Percentiles rank a stretch among this genome's conserved stretches.
Conservation (phyloP, 768 basidiomycete species). For the Xanthoconium purpureum region DNA sequence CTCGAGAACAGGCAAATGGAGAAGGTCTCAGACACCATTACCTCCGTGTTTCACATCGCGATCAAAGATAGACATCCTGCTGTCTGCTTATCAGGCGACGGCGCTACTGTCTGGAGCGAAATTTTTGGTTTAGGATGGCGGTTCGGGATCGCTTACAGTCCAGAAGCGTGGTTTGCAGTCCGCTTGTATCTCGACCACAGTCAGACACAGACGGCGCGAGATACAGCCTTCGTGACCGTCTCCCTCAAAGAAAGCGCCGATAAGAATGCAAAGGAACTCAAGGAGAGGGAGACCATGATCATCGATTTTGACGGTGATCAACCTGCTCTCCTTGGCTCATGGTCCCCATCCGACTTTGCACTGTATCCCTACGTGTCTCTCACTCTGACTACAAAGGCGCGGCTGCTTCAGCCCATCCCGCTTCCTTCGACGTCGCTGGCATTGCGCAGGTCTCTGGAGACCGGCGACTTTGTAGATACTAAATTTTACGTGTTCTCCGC, state of each 20-base stretch:
- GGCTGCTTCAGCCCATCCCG: constrained; percentile 1
- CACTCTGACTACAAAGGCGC: constrained; percentile 19
- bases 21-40: constrained; percentile 24
- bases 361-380: constrained; percentile 22
- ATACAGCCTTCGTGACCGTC: constrained; percentile 14
- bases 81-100: constrained; percentile 7
- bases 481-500: constrained; percentile 30
- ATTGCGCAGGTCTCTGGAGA: constrained; percentile 22
- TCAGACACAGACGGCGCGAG: constrained; percentile 18
- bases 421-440: constrained; percentile 17
- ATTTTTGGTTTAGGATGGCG: constrained; percentile 30
- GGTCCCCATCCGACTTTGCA: constrained; percentile 10
- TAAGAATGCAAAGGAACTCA: constrained; percentile 2
- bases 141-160: constrained; percentile 20
- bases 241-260: constrained; percentile 5
- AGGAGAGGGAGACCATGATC: constrained; percentile 19
- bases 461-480: constrained; percentile 27
- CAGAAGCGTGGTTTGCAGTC: constrained; percentile 23
- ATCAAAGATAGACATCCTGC: constrained; percentile 21
- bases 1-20: constrained; percentile 11
- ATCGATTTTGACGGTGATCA: constrained; percentile 25
- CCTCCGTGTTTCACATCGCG: constrained; percentile 24
- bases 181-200: constrained; percentile 29
- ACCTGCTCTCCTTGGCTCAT: constrained; percentile 25
- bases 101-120: constrained; percentile 21